Base-by-base conservation (phyloP, 176 grass and related monocot species). In the Urochloa ruziziensis region DNA sequence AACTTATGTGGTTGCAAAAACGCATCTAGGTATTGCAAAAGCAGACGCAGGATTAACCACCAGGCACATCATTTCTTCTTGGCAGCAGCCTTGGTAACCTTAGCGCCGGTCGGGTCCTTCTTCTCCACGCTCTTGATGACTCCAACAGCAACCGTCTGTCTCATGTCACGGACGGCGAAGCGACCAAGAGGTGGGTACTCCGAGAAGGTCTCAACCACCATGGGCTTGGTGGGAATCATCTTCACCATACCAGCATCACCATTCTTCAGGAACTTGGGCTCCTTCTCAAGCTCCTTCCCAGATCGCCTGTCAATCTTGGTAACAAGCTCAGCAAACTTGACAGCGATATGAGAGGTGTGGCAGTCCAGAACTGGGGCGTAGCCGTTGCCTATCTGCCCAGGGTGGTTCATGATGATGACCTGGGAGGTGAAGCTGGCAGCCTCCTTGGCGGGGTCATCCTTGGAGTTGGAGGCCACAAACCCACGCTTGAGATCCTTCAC, bases 401-500 rank as follows among this genome's bases (percentile, higher is more conserved):
- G 94, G 85, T 97, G 94, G 83, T 97, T 94, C 92, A 97, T 97
- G 87, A 97, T 97, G 75, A 97, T 97, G 62, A 97, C 94, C 87
- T 94, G 94, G 67, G 94, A 83, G 47, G 90, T 94, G 87, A 97
- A 97, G 71, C 21, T 97, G 14, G 91, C 91, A 4, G 89, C 94
- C 83, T 90, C 94, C 91, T 94, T 97, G 36, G 94, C 94, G 52
- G 94, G 94, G 67, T 97, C 94, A 59, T 97, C 94, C 85, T 92
- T 97, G 11, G 92, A 97, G 89, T 97, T 97, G 9, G 94, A 97
- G 12, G 92, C 92, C 0, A 97, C 94, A 29, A 9, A 97, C 0
- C 94, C 94, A 90, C 94, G 89, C 79, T 94, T 97, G 6, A 94
- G 21, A 94, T 97, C 94, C 89, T 97, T 97, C 10, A 94, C 94